A percentile compares a stretch with the other conserved stretches of the same genome.
Evolutionary conservation across 345 rosid genomes (phyloP).

Genomic region (Erodium maritimum): DNA sequence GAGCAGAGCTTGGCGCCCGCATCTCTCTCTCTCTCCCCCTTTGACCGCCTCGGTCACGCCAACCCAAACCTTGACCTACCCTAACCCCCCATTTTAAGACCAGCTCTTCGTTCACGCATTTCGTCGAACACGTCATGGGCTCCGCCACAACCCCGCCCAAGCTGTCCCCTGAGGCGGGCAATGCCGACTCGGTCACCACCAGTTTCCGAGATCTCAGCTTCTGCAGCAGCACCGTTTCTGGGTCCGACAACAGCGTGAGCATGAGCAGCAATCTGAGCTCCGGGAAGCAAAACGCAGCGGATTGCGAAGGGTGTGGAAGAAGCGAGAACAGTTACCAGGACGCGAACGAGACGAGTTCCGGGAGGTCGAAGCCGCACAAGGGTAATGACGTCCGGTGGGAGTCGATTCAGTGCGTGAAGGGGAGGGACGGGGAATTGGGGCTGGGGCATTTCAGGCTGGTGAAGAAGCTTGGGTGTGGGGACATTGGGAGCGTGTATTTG

Average conservation of each 20-base stretch:
- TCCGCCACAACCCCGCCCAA: not conserved
- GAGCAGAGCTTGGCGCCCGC: not conserved
- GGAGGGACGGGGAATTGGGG: conserved; percentile 38
- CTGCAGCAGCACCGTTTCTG: conserved; percentile 35
- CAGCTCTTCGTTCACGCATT: conserved; percentile 17
- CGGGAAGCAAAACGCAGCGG: too few relatives aligned
- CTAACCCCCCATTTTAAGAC: conserved; percentile 13
- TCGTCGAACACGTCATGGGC: conserved; percentile 16
- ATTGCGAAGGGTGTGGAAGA: too few relatives aligned
- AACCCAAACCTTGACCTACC: conserved; percentile 25
- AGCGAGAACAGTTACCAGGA: too few relatives aligned
- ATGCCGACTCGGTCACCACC: conserved; percentile 10
- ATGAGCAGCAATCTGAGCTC: too few relatives aligned
- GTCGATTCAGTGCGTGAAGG: conserved; percentile 47
- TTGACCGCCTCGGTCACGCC: conserved; percentile 81
- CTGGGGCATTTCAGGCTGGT: conserved; percentile 56
- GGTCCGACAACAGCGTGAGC: conserved; percentile 33
- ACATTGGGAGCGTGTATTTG: conserved; percentile 67
- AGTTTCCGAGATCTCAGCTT: conserved; percentile 26
- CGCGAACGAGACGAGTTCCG: conserved; percentile 34
- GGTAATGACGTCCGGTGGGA: conserved; percentile 70
- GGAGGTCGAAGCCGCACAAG: conserved; percentile 68
- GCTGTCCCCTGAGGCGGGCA: conserved; percentile 12
- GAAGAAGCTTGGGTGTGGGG: conserved; percentile 69
- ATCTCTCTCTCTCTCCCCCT: conserved; percentile 29